Conservation (phyloP, 345 rosid species). For the Heritiera fomes region DNA sequence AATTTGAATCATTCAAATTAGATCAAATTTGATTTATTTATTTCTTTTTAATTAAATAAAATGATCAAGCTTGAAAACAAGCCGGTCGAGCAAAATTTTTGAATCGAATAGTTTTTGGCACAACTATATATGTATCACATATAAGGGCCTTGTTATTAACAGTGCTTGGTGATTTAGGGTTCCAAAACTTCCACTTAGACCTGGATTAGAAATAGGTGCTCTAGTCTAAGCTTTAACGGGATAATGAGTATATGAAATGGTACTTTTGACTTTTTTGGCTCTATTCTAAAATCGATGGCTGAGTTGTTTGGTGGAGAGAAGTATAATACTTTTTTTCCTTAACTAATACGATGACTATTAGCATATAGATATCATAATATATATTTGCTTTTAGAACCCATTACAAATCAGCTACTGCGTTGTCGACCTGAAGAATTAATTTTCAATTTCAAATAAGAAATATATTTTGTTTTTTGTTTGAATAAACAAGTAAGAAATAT, state of each 20-base stretch:
- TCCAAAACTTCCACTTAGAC: too few relatives aligned
- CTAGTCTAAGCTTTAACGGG: background rate
- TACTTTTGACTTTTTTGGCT: background rate
- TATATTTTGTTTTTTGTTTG: too few relatives aligned
- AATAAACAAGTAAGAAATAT: background rate
- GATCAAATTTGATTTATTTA: too few relatives aligned
- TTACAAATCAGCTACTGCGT: background rate
- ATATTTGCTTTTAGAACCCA: background rate
- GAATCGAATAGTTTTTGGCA: too few relatives aligned
- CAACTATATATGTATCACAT: too few relatives aligned
- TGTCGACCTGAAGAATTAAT: background rate
- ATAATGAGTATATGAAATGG: background rate
- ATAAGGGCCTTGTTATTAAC: too few relatives aligned
- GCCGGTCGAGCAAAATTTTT: too few relatives aligned
- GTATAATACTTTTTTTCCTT: background rate
- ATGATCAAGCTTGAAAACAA: too few relatives aligned
- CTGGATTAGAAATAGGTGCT: too few relatives aligned
- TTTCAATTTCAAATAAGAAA: background rate
- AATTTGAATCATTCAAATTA: too few relatives aligned
- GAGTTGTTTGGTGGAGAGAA: background rate
- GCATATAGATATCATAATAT: background rate
- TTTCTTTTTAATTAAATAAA: too few relatives aligned
- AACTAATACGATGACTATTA: background rate
- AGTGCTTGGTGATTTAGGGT: too few relatives aligned
- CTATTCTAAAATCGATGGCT: conserved; percentile 2